Evolutionary conservation across 2,329 filamentous ascomycete species (phyloP).

Genomic region (Sporothrix brunneoviolacea): DNA sequence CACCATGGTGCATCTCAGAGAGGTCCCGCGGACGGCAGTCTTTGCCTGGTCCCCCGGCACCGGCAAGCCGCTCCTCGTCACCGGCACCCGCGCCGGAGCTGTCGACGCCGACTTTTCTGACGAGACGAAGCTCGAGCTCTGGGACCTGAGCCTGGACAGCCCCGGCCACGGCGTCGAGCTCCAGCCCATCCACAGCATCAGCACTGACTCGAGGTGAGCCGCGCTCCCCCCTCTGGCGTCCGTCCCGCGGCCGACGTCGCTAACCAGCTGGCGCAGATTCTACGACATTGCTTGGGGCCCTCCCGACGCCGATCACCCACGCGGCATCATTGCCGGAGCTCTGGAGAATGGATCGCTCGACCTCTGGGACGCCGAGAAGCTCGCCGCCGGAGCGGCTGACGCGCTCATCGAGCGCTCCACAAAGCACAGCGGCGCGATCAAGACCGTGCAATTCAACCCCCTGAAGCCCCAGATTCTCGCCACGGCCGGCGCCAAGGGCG

Average conservation of each 20-base stretch:
- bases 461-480: conserved; percentile 84
- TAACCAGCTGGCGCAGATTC: conserved; percentile 57
- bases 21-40: conserved; percentile 92
- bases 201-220: conserved; percentile 75
- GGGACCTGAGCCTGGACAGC: conserved; percentile 83
- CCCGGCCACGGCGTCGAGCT: conserved; percentile 72
- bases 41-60: conserved; percentile 92
- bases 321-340: conserved; percentile 89
- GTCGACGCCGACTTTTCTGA: conserved; percentile 97
- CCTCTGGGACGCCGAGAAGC: conserved; percentile 80
- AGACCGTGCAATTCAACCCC: conserved; percentile 94
- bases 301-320: conserved; percentile 67
- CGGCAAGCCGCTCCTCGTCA: conserved; percentile 75
- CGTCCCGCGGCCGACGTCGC: conserved; percentile 14
- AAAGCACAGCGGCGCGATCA: conserved; percentile 89
- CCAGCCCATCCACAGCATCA: conserved; percentile 75
- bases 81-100: conserved; percentile 88
- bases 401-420: conserved; percentile 78
- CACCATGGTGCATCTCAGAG: conserved; percentile 86
- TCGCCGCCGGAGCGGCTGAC: conserved; percentile 54
- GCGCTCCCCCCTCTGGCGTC: not conserved
- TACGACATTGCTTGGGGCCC: conserved; percentile 95
- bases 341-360: conserved; percentile 91
- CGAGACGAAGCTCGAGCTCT: conserved; percentile 92
- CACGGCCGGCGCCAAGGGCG: conserved; percentile 88